These are phyloP conservation scores for Vitis hybrid DNA, from an alignment of 177 flowering plant genomes.

Conservation along the genomic window DNA sequence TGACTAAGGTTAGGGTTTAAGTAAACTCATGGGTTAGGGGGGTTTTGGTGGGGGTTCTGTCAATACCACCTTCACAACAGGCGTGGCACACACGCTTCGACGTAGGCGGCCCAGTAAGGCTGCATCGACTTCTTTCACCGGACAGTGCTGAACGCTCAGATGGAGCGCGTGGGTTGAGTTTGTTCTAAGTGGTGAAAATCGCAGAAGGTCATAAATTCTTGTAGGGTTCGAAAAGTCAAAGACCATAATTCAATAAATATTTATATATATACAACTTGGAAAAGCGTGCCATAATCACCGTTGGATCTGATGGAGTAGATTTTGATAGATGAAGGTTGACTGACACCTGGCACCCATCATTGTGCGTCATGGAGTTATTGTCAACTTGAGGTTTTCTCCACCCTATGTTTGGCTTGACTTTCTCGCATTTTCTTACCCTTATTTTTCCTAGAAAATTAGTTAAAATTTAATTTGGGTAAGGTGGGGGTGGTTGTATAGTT, in stretches of 20 bases:
- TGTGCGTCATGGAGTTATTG: not conserved
- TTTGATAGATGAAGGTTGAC: slow-evolving; percentile 15
- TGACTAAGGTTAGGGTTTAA: slow-evolving; percentile 28
- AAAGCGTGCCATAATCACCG: slow-evolving; percentile 31
- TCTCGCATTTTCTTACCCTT: slow-evolving; percentile 1
- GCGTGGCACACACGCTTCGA: slow-evolving; percentile 11
- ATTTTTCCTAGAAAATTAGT: not conserved
- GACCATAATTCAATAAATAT: slow-evolving; percentile 12
- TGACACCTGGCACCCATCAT: slow-evolving; percentile 15
- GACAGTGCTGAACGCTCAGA: too few relatives aligned
- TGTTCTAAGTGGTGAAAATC: not conserved
- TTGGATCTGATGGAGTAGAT: slow-evolving; percentile 22
- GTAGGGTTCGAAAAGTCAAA: slow-evolving; percentile 24
- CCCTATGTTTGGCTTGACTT: not conserved
- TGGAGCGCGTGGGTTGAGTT: not conserved
- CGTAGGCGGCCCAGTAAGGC: not conserved
- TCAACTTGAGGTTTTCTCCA: slow-evolving; percentile 17
- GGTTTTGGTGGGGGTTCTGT: not conserved
- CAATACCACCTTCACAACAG: not conserved
- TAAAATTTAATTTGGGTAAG: slow-evolving; percentile 7
- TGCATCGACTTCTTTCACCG: too few relatives aligned
- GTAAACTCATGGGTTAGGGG: slow-evolving; percentile 23
- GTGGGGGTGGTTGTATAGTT: slow-evolving; percentile 22
- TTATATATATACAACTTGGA: slow-evolving; percentile 8
- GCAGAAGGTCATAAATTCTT: slow-evolving; percentile 7